Evolutionary conservation across 257 asterid genomes (phyloP).

Genomic region (Anisodus tanguticus): DNA sequence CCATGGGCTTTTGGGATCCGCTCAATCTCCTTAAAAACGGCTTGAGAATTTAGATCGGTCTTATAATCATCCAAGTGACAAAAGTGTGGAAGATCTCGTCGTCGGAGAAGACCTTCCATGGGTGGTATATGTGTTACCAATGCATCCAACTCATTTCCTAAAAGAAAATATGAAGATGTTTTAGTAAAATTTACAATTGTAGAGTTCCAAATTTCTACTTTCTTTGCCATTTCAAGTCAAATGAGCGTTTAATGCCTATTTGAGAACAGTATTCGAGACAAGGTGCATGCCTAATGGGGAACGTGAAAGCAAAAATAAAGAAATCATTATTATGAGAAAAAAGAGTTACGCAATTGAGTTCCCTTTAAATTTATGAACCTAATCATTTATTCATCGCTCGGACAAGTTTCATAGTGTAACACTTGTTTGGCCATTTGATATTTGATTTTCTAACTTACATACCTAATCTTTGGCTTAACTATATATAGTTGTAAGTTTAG

Average conservation of each 20-base stretch:
- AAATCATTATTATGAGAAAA: too few species aligned
- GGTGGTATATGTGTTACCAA: slow-evolving; percentile 37
- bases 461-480: too few species aligned
- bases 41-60: slow-evolving; percentile 21
- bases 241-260: too few species aligned
- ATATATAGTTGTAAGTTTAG: too few species aligned
- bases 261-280: too few species aligned
- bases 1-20: slow-evolving; percentile 36
- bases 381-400: too few species aligned
- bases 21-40: neutral
- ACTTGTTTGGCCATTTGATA: too few species aligned
- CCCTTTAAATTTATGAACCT: neutral
- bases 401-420: too few species aligned
- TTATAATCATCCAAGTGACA: slow-evolving; percentile 29
- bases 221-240: neutral
- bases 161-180: neutral
- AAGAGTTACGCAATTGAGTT: too few species aligned
- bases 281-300: too few species aligned
- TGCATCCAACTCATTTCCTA: neutral
- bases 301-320: too few species aligned
- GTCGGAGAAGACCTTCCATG: slow-evolving; percentile 39
- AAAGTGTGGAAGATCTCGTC: slow-evolving; percentile 41
- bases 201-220: neutral
- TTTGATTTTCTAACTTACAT: too few species aligned
- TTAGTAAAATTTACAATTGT: neutral